These are phyloP conservation scores for Chimonanthus salicifolius DNA, from an alignment of 164 flowering plant genomes.

Conservation along the genomic window DNA sequence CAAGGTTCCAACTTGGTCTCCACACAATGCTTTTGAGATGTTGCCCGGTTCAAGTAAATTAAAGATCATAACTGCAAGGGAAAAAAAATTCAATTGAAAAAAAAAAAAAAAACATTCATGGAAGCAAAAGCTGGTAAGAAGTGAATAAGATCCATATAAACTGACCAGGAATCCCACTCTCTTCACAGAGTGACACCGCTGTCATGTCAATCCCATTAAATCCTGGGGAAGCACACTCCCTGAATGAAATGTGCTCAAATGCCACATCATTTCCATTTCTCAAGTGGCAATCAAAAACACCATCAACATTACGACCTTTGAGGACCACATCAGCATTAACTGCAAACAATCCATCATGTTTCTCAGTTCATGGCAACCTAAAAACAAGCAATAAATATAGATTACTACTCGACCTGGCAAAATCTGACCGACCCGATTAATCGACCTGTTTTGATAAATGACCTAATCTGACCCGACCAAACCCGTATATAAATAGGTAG, in stretches of 20 bases:
- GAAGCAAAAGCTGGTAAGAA: not conserved
- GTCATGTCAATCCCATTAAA: constrained; percentile 63
- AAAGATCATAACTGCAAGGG: constrained; percentile 64
- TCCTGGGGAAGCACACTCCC: constrained; percentile 69
- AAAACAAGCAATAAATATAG: too few species aligned
- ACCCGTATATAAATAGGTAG: too few species aligned
- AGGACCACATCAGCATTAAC: constrained; percentile 86
- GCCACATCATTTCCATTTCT: constrained; percentile 42
- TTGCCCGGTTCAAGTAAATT: constrained; percentile 85
- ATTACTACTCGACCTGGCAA: too few species aligned
- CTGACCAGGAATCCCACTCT: constrained; percentile 79
- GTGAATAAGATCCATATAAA: not conserved
- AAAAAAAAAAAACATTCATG: constrained; percentile 1
- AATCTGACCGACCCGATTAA: too few species aligned
- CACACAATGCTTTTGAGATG: constrained; percentile 88
- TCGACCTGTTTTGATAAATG: too few species aligned
- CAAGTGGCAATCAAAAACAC: constrained; percentile 63
- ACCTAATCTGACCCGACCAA: too few species aligned
- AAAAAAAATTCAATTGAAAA: not conserved
- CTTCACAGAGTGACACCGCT: constrained; percentile 81
- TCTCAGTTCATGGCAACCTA: not conserved
- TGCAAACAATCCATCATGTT: constrained; percentile 17
- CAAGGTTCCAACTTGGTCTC: constrained; percentile 81
- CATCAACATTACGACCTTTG: constrained; percentile 76
- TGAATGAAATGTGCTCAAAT: constrained; percentile 68